Evolutionary conservation across 805 yeast genomes (phyloP), one percentile per base, ranked within the genome.

Genomic region (Ogataea pini): DNA sequence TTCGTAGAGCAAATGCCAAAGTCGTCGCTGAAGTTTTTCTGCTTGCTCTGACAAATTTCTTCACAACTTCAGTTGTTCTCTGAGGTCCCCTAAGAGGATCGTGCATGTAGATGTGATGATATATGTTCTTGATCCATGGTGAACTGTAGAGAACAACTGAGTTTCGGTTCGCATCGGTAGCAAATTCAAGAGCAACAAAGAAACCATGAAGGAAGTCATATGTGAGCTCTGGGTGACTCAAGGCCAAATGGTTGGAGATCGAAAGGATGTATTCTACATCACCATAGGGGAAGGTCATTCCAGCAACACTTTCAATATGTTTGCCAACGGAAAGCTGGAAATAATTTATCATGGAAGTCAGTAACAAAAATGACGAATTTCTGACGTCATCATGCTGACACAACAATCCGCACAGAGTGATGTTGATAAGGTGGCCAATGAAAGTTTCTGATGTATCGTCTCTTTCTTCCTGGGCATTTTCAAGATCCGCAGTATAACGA

Each of bases 41-140:
- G 2, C 91, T 77, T 24, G 83, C 73, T 31, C 76, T 72, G 46
- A 89, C 80, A 52, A 87, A 74, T 44, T 78, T 78, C 33, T 90
- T 72, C 19, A 89, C 72, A 9, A 88, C 66, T 38, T 77, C 80
- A 1, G 85, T 76, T 5, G 85, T 76, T 46, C 78, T 72, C 44
- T 79, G 85, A 1, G 79, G 74, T 0, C 95, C 94, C 48, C 69
- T 72, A 25, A 75, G 77, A 22, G 79, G 81, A 55, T 78, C 80
- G 14, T 71, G 72, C 36, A 76, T 57, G 58, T 73, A 84, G 7
- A 87, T 82, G 54, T 80, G 65, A 12, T 73, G 71, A 60, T 81
- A 79, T 19, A 88, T 71, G 56, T 88, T 85, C 19, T 76, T 76
- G 13, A 86, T 72, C 96, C 96, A 89, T 2, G 94, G 91, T 0